A percentile compares a stretch with the other conserved stretches of the same genome.
These are phyloP conservation scores for Talaromyces piceae DNA, from an alignment of 2,329 filamentous ascomycete genomes.

Conservation along the genomic window DNA sequence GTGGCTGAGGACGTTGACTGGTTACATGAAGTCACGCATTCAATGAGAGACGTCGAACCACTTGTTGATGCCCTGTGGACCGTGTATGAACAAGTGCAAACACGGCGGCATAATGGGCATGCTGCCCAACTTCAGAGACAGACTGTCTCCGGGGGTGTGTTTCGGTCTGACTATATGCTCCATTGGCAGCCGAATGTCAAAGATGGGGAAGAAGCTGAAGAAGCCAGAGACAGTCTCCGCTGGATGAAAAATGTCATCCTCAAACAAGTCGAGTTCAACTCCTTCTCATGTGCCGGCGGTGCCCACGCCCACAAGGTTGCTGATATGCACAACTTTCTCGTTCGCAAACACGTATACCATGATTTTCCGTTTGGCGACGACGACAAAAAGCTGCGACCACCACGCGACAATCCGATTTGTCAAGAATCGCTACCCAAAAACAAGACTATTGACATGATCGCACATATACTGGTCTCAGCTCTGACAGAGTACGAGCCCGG, in stretches of 20 bases:
- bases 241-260: slow-evolving; percentile 15
- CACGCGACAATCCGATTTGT: slow-evolving; percentile 2
- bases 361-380: neutral
- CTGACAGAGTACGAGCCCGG: slow-evolving; percentile 24
- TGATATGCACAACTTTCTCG: slow-evolving; percentile 35
- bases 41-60: slow-evolving; percentile 26
- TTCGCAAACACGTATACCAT: slow-evolving; percentile 18
- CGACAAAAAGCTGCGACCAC: neutral
- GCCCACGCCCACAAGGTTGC: slow-evolving; percentile 33
- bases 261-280: slow-evolving; percentile 43
- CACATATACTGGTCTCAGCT: slow-evolving; percentile 24
- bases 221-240: neutral
- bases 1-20: slow-evolving; percentile 40
- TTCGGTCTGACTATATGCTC: slow-evolving; percentile 42
- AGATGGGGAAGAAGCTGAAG: neutral
- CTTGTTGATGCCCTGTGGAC: slow-evolving; percentile 32
- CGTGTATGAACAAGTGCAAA: slow-evolving; percentile 26
- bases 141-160: slow-evolving; percentile 29
- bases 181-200: neutral
- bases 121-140: slow-evolving; percentile 18
- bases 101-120: slow-evolving; percentile 16
- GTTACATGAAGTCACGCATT: slow-evolving; percentile 25
- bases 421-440: slow-evolving; percentile 23
- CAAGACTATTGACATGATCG: slow-evolving; percentile 25
- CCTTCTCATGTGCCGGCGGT: slow-evolving; percentile 36